A percentile compares a stretch with the other conserved stretches of the same genome.
Evolutionary conservation across 2,329 filamentous ascomycete species (phyloP).

Genomic region (Botryotinia globosa): DNA sequence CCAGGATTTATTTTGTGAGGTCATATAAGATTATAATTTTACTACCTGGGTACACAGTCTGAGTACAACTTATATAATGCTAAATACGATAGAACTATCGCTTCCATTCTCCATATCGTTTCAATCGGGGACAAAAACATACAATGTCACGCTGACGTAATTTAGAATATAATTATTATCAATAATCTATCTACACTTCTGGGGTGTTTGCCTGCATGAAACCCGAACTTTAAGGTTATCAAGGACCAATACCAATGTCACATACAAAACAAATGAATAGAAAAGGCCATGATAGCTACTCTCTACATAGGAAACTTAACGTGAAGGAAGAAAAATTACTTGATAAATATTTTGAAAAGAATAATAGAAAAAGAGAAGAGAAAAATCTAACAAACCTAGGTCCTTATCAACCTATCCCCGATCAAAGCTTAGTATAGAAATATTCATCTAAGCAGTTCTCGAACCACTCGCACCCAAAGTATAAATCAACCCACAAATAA

Average conservation of each 20-base stretch:
- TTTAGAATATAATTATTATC: background rate
- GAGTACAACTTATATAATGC: accelerated
- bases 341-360: background rate
- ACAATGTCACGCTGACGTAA: background rate
- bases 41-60: background rate
- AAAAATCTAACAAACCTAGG: background rate
- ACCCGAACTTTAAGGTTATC: no score
- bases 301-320: background rate
- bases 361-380: background rate
- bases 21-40: background rate
- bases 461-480: no score
- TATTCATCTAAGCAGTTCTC: no score
- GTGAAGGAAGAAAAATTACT: background rate
- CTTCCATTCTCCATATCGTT: background rate
- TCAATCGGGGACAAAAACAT: background rate
- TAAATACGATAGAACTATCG: background rate
- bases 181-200: accelerated
- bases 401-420: background rate
- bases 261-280: background rate
- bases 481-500: background rate
- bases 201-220: no score
- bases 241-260: background rate
- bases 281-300: background rate
- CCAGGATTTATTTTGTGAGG: background rate
- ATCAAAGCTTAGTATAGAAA: background rate